Base-by-base conservation (phyloP, 495 filamentous ascomycete genomes). In the Annulohypoxylon moriforme region DNA sequence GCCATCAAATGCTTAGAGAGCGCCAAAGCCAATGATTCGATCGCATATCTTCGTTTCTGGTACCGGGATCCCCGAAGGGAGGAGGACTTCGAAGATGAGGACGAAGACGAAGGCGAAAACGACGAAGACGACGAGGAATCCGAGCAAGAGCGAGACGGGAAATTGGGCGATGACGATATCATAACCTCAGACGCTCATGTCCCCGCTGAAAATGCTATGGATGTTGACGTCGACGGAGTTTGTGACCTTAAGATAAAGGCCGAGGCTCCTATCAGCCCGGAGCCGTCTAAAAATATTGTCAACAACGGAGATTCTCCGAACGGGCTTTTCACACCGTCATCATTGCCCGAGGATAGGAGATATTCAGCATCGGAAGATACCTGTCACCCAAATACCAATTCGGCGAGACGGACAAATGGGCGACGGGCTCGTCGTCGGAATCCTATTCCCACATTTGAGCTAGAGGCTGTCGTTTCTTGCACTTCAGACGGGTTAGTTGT, bases 11-110 rank as follows among this genome's bases (percentile, higher is more conserved):
- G 90, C 70, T 79, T 97, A 46, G 93, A 96, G 76, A 90, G 89
- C 70, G 94, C 94, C 6, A 96, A 97, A 76, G 90, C 89, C n/a
- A 96, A 97, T 72, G 93, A 96, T 70, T 96, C 94, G 11, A 96
- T 97, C 71, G 93, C 94, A 13, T 97, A 97, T 72, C 84, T 97
- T 57, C 91, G 94, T n/a, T 97, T 97, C 75, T 93, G 89, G 86
- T 94, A 90, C 77, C 86, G 92, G 34, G 91, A 96, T 78, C 93
- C 93, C 27, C 84, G 86, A 60, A 70, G 73, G 60, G 72, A 78
- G 27, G 81, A 84, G 9, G 71, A 73, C 42, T 76, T 75, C 24
- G 75, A 79, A 20, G 64, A 58, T 3, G 75, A 72, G 3, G 76
- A 78, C 0, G 81, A 81, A 4, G 79, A 77, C 1, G 81, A 81